Percentiles rank a stretch among this genome's conserved stretches.
Conservation (phyloP, 2,329 filamentous ascomycete species). For the Zasmidium angulare region DNA sequence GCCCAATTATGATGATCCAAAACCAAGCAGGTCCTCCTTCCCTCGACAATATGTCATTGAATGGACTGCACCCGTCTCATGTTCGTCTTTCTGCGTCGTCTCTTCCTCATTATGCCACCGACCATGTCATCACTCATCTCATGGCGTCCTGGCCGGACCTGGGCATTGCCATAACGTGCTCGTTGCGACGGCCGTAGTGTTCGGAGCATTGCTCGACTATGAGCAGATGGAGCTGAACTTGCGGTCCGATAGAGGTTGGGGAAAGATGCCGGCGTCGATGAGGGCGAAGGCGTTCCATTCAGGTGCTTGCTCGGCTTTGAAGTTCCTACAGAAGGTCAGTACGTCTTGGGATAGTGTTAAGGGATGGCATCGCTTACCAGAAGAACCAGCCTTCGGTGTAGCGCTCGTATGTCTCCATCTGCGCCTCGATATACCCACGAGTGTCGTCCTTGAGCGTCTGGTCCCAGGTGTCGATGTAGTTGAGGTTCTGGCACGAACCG, state of each 20-base stretch:
- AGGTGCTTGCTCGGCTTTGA: slow-evolving; percentile 53
- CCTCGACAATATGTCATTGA: background rate
- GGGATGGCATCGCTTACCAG: slow-evolving; percentile 39
- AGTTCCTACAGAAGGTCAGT: slow-evolving; percentile 41
- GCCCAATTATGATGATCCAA: background rate
- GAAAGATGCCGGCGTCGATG: slow-evolving; percentile 53
- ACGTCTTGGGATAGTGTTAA: background rate
- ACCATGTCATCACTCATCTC: too few relatives aligned
- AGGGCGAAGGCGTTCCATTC: slow-evolving; percentile 56
- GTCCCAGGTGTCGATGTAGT: slow-evolving; percentile 50
- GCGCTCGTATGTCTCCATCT: slow-evolving; percentile 53
- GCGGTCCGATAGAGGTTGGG: slow-evolving; percentile 40
- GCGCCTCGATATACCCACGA: slow-evolving; percentile 54
- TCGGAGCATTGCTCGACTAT: slow-evolving; percentile 10
- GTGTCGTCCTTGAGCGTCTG: slow-evolving; percentile 47
- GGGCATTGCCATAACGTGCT: too few relatives aligned
- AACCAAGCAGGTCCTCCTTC: background rate
- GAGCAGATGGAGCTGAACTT: slow-evolving; percentile 32
- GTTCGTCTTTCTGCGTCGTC: too few relatives aligned
- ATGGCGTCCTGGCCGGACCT: too few relatives aligned
- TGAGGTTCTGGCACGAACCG: slow-evolving; percentile 56
- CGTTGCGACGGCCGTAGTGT: background rate
- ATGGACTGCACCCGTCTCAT: background rate
- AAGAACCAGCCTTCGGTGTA: slow-evolving; percentile 56
- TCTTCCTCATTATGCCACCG: background rate